phyloP scores from a whole-genome alignment of 1,284 basidiomycete genomes.

The Gastroboletus turbinatus region DNA sequence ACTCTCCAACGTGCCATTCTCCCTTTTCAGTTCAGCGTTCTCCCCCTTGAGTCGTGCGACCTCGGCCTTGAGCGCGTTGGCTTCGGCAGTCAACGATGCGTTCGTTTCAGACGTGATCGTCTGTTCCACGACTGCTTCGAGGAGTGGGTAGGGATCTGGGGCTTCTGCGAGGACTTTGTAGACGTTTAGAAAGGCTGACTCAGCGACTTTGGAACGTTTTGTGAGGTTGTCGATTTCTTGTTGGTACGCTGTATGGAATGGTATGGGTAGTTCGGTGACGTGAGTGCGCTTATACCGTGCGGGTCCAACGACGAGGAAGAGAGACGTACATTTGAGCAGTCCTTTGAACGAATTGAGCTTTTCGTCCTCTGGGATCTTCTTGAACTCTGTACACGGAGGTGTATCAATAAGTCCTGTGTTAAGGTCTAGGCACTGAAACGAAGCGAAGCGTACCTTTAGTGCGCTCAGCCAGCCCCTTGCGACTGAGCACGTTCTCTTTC shows the following conservation, averaged over 20 bases:
- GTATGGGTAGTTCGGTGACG: background rate
- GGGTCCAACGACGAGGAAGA: background rate
- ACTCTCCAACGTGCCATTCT: conserved; percentile 46
- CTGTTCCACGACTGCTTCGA: conserved; percentile 93
- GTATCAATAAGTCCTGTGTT: background rate
- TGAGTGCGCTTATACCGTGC: background rate
- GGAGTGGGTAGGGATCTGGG: conserved; percentile 93
- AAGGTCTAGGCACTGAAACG: conserved; percentile 4
- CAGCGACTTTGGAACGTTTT: conserved; percentile 85
- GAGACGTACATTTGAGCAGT: conserved; percentile 70
- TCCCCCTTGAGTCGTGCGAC: conserved; percentile 73
- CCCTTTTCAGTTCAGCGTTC: conserved; percentile 75
- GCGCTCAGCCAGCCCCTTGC: conserved; percentile 89
- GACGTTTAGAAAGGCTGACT: conserved; percentile 91
- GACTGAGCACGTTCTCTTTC: conserved; percentile 92
- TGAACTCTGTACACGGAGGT: conserved; percentile 69
- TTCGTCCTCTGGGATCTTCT: conserved; percentile 85
- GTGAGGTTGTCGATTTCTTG: conserved; percentile 94
- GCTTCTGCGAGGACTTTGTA: conserved; percentile 94
- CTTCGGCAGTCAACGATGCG: conserved; percentile 48
- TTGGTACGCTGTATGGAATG: conserved; percentile 74
- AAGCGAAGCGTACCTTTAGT: conserved; percentile 71
- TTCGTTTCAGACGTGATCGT: conserved; percentile 70
- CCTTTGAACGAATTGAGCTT: conserved; percentile 85
- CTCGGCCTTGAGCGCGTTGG: conserved; percentile 72